Percentiles rank a stretch among this genome's conserved stretches.
Conservation (phyloP, 768 basidiomycete genomes). For the Mycena sanguinolenta region DNA sequence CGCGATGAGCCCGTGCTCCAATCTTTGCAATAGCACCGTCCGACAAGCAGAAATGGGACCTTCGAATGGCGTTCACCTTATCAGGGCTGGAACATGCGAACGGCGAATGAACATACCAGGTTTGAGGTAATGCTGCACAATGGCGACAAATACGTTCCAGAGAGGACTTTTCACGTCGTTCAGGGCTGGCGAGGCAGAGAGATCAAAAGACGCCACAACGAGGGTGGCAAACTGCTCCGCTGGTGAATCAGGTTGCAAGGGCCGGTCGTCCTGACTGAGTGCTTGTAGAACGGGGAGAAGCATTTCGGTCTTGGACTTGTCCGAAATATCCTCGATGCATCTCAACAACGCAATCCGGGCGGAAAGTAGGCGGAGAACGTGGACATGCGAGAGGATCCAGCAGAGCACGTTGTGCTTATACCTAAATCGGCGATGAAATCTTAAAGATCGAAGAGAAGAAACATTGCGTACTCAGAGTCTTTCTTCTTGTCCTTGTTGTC, state of each 20-base stretch:
- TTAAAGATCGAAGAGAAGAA: constrained; percentile 3
- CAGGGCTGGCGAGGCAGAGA: constrained; percentile 57
- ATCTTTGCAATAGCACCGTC: constrained; percentile 54
- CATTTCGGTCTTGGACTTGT: constrained; percentile 62
- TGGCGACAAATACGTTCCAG: constrained; percentile 66
- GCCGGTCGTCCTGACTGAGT: constrained; percentile 42
- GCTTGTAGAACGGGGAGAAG: constrained; percentile 70
- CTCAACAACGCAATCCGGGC: constrained; percentile 70
- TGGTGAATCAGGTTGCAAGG: constrained; percentile 38
- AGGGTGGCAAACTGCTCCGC: constrained; percentile 54
- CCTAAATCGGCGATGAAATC: constrained; percentile 59
- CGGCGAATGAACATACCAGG: constrained; percentile 54
- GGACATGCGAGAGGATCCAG: constrained; percentile 85
- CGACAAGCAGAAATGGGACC: constrained; percentile 57
- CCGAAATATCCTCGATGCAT: constrained; percentile 59
- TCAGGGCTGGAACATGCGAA: background rate
- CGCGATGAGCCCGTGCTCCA: constrained; percentile 71
- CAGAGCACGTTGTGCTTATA: constrained; percentile 81
- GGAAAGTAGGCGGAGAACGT: constrained; percentile 62
- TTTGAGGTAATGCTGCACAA: constrained; percentile 59
- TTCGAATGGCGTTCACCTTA: constrained; percentile 40
- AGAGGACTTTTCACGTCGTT: constrained; percentile 56
- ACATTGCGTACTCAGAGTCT: constrained; percentile 61
- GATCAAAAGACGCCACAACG: constrained; percentile 67
- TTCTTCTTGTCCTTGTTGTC: constrained; percentile 69